Percentiles rank a stretch among this genome's conserved stretches.
These are phyloP conservation scores for Vinca major DNA, from an alignment of 305 asterid genomes.

Conservation along the genomic window DNA sequence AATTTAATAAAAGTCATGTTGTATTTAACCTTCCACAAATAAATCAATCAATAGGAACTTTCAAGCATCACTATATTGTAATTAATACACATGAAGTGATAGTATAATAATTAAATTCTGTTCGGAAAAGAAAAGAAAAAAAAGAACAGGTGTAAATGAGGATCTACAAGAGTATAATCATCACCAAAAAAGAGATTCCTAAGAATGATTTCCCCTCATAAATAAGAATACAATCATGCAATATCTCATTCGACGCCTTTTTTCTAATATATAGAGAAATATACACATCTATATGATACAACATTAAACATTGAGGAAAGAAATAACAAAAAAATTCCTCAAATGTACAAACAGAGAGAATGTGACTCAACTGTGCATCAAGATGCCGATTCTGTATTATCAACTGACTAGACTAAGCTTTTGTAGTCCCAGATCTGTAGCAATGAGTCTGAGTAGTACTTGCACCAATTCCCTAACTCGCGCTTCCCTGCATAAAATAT, in stretches of 20 bases:
- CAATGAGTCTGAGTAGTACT: conserved; percentile 57
- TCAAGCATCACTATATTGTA: background rate
- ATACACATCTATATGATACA: background rate
- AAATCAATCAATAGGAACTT: background rate
- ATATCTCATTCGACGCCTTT: background rate
- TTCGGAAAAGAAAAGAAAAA: background rate
- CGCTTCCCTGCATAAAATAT: conserved; percentile 48
- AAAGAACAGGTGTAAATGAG: background rate
- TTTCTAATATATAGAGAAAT: background rate
- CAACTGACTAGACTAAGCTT: conserved; percentile 35
- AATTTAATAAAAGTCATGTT: too few relatives aligned
- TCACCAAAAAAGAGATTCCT: background rate
- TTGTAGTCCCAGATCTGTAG: conserved; percentile 61
- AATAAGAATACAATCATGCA: background rate
- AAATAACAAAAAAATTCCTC: background rate
- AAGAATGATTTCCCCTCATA: background rate
- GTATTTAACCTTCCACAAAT: background rate
- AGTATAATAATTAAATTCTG: too few relatives aligned
- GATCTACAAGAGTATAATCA: background rate
- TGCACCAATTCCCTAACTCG: conserved; percentile 74
- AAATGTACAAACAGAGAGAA: background rate
- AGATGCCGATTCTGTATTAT: background rate
- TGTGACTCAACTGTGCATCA: background rate
- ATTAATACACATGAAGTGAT: background rate
- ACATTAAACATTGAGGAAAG: background rate